phyloP scores from a whole-genome alignment of 2,329 filamentous ascomycete genomes.

The Trichoderma pleuroti region DNA sequence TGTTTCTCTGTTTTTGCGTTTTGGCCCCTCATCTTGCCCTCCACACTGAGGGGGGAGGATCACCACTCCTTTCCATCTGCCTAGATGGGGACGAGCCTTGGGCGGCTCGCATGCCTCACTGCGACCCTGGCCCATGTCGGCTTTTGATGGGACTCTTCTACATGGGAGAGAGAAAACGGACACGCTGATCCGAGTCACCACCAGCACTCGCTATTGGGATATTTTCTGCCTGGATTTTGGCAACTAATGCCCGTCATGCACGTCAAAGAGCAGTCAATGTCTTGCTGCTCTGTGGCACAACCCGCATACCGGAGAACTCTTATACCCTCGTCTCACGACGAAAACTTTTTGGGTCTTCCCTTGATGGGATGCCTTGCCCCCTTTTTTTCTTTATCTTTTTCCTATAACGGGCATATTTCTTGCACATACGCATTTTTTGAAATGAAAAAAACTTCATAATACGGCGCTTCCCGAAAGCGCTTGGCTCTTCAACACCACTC shows the following conservation, averaged over 20 bases:
- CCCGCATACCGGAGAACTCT: constrained; percentile 1
- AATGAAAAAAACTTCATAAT: constrained; percentile 16
- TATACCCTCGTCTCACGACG: constrained; percentile 19
- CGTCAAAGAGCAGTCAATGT: constrained; percentile 6
- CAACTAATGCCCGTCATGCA: background rate
- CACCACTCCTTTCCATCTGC: background rate
- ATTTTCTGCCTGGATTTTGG: constrained; percentile 1
- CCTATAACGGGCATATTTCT: constrained; percentile 1
- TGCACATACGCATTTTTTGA: too few species aligned
- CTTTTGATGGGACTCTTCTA: constrained; percentile 3
- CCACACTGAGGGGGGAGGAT: background rate
- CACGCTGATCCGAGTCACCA: background rate
- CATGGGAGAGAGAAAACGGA: background rate
- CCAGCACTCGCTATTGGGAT: background rate
- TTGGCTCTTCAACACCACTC: constrained; percentile 27
- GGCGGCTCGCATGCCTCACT: background rate
- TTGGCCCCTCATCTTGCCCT: constrained; percentile 2
- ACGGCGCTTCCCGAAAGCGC: constrained; percentile 6
- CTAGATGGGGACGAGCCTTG: background rate
- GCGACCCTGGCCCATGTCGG: constrained; percentile 1
- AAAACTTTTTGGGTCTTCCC: constrained; percentile 1
- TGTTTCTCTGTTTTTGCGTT: constrained; percentile 8
- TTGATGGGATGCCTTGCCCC: constrained; percentile 6
- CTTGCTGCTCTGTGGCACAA: constrained; percentile 13
- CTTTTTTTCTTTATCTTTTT: constrained; percentile 1